Percentiles rank a stretch among this genome's conserved stretches.
These are phyloP conservation scores for Alternaria sp. DNA, from an alignment of 2,329 filamentous ascomycete genomes.

Conservation along the genomic window DNA sequence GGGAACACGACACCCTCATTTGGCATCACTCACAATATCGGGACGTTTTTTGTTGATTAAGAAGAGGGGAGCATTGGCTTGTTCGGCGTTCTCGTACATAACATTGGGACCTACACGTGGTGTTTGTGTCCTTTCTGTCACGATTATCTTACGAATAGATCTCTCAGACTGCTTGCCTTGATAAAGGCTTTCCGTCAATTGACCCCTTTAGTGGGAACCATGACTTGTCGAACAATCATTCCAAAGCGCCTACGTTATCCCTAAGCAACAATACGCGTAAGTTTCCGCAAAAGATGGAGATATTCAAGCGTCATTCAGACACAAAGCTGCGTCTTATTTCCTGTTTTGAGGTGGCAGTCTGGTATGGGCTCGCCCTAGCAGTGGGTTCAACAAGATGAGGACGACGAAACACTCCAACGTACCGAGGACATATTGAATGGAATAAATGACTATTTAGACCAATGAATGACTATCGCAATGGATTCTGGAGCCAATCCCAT, in stretches of 20 bases:
- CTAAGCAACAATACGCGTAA: not conserved
- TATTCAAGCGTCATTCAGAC: not conserved
- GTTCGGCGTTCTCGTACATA: conserved; percentile 20
- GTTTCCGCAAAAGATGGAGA: not conserved
- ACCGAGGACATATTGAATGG: not conserved
- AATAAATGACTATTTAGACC: not conserved
- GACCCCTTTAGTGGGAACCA: not conserved
- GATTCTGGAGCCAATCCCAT: not conserved
- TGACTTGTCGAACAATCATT: not conserved
- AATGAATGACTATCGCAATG: not conserved
- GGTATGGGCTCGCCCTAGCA: not conserved
- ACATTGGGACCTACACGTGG: conserved; percentile 3
- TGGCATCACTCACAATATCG: conserved; percentile 12
- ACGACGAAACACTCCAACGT: not conserved
- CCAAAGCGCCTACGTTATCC: not conserved
- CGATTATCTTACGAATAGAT: conserved; percentile 18
- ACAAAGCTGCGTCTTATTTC: not conserved
- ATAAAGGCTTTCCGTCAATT: conserved; percentile 2
- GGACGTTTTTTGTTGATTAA: conserved; percentile 18
- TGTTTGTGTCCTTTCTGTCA: conserved; percentile 15
- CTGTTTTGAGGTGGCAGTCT: not conserved
- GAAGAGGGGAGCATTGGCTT: conserved; percentile 19
- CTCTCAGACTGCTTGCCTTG: conserved; percentile 15
- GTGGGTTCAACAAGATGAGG: not conserved
- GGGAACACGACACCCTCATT: conserved; percentile 21